Conservation (phyloP, 1,284 basidiomycete genomes). For the Trichosporon coremiiforme region DNA sequence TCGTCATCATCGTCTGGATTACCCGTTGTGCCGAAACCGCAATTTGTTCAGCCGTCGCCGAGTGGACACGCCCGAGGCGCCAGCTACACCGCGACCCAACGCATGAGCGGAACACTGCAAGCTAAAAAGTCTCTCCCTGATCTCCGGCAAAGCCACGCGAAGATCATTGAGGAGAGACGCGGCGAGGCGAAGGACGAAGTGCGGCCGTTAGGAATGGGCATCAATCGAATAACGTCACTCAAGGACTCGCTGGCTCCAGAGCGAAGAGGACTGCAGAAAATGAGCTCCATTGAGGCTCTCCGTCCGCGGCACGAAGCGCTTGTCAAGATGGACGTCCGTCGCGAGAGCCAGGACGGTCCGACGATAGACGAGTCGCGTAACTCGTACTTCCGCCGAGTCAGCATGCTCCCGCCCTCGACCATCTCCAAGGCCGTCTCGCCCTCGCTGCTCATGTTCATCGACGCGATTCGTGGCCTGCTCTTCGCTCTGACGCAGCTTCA, state of each 20-base stretch:
- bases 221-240: constrained; percentile 22
- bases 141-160: constrained; percentile 65
- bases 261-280: constrained; percentile 31
- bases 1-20: constrained; percentile 43
- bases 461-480: constrained; percentile 85
- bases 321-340: constrained; percentile 12
- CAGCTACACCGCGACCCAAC: constrained; percentile 51
- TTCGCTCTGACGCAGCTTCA: constrained; percentile 93
- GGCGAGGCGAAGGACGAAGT: constrained; percentile 38
- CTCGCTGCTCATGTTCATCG: constrained; percentile 73
- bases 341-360: constrained; percentile 37
- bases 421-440: constrained; percentile 72
- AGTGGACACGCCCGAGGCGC: constrained; percentile 48
- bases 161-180: constrained; percentile 54
- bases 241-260: not conserved
- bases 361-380: constrained; percentile 75
- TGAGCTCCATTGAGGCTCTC: constrained; percentile 35
- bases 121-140: constrained; percentile 87
- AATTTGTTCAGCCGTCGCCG: constrained; percentile 13
- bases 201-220: constrained; percentile 42
- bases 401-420: constrained; percentile 68
- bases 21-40: constrained; percentile 25
- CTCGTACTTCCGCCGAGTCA: constrained; percentile 87
- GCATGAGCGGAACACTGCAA: constrained; percentile 57
- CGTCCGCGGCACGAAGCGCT: constrained; percentile 1